Evolutionary conservation across 2,329 filamentous ascomycete genomes (phyloP), one percentile per base, ranked within the genome.

Genomic region (Aureobasidium pullulans): DNA sequence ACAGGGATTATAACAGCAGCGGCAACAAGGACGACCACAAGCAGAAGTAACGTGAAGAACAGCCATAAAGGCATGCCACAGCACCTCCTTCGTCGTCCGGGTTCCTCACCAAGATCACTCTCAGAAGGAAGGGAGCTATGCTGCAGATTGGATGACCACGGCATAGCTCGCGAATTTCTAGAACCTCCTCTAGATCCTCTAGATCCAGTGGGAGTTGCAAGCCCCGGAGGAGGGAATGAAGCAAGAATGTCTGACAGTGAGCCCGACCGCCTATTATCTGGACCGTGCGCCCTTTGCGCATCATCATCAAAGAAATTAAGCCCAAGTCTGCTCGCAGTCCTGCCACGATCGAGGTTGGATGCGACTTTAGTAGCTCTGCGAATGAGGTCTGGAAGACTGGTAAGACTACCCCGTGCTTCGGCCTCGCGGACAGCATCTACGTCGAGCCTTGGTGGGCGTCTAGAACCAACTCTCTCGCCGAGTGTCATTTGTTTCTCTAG

Each of bases 341-440:
- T 86, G 11, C 93, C 93, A 64, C 86, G 86, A 67, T 97, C 93
- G 61, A 99, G 85, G 73, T 96, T 91, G 0, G 89, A 84, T 15
- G 92, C 93, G 39, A 97, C 77, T 64, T 84, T 85, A 0, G 93
- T 97, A 10, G 94, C 94, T 66, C 94, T 84, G 67, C 85, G 82
- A 65, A 99, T 97, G 62, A 99, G 77, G 70, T 97, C 94, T 0
- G 92, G 88, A 61, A 99, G 77, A 73, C 92, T 96, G 1, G 94
- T 97, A 63, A 96, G 79, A 70, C 92, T 96, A 4, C 90, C 92
- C 68, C 94, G 84, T 1, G 87, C 84, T 72, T 96, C 90, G 15
- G 89, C 89, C 54, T 87, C 85, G 64, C 85, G 83, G 3, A 96
- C 88, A 4, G 89, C 89, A 68, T 92, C 86, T 28, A 96, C 87